Evolutionary conservation across 768 basidiomycete species (phyloP), one percentile per base, ranked within the genome.

Genomic region (Trametes maxima): DNA sequence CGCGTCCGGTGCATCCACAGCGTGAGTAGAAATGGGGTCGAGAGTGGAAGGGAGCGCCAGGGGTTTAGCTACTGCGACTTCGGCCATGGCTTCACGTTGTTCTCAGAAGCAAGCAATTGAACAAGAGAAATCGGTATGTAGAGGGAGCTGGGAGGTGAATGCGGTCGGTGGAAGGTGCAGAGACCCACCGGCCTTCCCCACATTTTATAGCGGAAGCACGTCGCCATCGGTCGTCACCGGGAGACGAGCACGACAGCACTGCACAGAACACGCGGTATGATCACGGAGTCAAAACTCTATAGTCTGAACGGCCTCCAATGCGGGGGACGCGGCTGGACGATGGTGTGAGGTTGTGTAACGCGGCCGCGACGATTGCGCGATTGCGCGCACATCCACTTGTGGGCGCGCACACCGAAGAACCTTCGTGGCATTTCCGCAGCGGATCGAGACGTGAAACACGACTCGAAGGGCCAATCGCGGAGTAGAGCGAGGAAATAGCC

Each of bases 321-420:
- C 25, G 47, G 40, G 12, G 40, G 48, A 61, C 39, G 54, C 39
- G 40, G 35, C 24, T 54, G 47, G 59, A 46, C 25, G 56, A 65
- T 65, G 60, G 57, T 58, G 64, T 44, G 57, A 61, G 53, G 52
- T 65, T 51, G 52, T 49, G 64, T 65, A 62, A 65, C 42, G 48
- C 44, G 36, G 21, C 48, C 24, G 40, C 35, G 25, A 48, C 60
- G 60, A 65, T 65, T 65, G 64, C 64, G 64, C 64, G 60, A 65
- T 65, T 37, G 24, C 21, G 39, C 54, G 57, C 57, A 48, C 62
- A 55, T 49, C 28, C 42, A 33, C 28, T 17, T 33, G 21, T 39
- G 49, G 40, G 48, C 37, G 48, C 56, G 56, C 48, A 25, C 19
- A 58, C 57, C 48, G 57, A 58, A 13, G 48, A 43, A 50, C 43